Evolutionary conservation across 176 grass and related monocot genomes (phyloP).

Genomic region (Poa annua): DNA sequence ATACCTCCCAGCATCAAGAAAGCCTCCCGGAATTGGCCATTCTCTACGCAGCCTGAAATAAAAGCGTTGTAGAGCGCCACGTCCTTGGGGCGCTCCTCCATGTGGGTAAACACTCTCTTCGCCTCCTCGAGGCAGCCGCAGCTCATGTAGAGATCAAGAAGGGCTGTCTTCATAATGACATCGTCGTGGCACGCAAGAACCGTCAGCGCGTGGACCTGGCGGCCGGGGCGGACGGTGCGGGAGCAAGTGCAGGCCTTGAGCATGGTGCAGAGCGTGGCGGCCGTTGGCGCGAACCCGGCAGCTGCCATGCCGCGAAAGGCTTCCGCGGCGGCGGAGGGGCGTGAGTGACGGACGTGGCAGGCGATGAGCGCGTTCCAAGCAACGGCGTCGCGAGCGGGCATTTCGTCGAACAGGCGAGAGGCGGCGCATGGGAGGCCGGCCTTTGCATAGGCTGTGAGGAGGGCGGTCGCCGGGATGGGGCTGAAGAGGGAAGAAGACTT

Average conservation of each 20-base stretch:
- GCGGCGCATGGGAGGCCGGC: slow-evolving; percentile 44
- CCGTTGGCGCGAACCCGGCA: slow-evolving; percentile 34
- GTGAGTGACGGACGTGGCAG: slow-evolving; percentile 52
- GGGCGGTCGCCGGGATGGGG: slow-evolving; percentile 55
- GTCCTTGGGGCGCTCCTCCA: slow-evolving; percentile 42
- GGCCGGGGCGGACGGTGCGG: slow-evolving; percentile 37
- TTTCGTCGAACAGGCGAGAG: slow-evolving; percentile 63
- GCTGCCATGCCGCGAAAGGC: slow-evolving; percentile 46
- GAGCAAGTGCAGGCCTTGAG: slow-evolving; percentile 58
- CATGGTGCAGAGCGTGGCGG: slow-evolving; percentile 54
- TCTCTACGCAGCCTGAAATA: slow-evolving; percentile 58
- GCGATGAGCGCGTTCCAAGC: slow-evolving; percentile 68
- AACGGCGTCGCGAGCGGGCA: slow-evolving; percentile 53
- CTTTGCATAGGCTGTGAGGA: slow-evolving; percentile 47
- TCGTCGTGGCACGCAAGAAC: slow-evolving; percentile 36
- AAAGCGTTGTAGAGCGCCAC: slow-evolving; percentile 50
- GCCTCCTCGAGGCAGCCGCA: slow-evolving; percentile 56
- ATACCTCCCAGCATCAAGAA: slow-evolving; percentile 44
- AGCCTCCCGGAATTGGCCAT: slow-evolving; percentile 46
- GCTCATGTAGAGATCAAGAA: slow-evolving; percentile 67
- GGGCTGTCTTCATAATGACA: slow-evolving; percentile 45
- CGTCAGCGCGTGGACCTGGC: slow-evolving; percentile 55
- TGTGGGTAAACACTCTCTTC: slow-evolving; percentile 38
- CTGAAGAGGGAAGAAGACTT: slow-evolving; percentile 47
- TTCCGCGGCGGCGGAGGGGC: slow-evolving; percentile 15